Base-by-base conservation (phyloP, 225 moss, liverwort and hornwort species). In the Polytrichum formosum region DNA sequence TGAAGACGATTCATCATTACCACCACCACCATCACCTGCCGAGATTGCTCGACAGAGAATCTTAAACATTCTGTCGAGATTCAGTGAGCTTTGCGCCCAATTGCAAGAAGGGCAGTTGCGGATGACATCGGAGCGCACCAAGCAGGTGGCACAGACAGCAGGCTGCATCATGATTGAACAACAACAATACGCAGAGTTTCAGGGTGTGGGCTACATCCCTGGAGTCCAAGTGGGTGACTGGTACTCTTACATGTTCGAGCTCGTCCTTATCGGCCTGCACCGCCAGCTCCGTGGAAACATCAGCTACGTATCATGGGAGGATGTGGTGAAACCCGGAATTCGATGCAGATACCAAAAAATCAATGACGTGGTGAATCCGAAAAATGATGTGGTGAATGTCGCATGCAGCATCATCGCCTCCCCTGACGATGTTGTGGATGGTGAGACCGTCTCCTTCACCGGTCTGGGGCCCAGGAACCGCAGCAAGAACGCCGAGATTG, bases 251-350 rank as follows among this genome's bases (percentile, higher is more conserved):
- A 33, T 67, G 13, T 76, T 81, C 61, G 84, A 85, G 71, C 78
- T 85, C 26, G 75, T 81, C 18, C 73, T 81, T 6, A 81, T 85
- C 18, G 78, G 81, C 70, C 66, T 85, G 65, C 84, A 85, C 65
- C 70, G 56, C 30, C 84, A 85, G 53, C 81, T 85, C 64, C 76
- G 84, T n/a, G 78, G 84, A 73, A 81, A 78, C 65, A 85, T 85
- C 19, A 78, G 73, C 56, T 78, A 85, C 56, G 53, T 85, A 8
- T 66, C 78, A 13, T 46, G 46, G 46, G 2, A 46, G 46, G 46
- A 46, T 46, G 10, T 46, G 46, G 46, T 16, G 46, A 10, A 13
- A 46, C 46, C 46, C 13, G 46, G 46, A 10, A 46, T 46, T 46
- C 46, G 46, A 7, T 46, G 16, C 46, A 46, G 46, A 13, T 13